Evolutionary conservation across 2,329 filamentous ascomycete species (phyloP).

Genomic region (Dothiorella sarmentorum): DNA sequence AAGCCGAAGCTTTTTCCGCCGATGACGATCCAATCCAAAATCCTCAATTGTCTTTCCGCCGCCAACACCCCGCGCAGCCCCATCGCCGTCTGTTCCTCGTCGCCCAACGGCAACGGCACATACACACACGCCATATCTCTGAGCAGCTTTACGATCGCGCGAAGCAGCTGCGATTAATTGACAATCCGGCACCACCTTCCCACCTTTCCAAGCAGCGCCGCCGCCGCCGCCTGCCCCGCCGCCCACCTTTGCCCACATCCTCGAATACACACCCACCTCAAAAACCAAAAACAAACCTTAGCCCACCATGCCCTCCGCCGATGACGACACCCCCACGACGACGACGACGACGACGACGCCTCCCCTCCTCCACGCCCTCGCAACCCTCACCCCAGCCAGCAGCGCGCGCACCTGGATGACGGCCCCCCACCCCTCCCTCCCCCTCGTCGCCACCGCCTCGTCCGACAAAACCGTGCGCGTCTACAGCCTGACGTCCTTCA

Average conservation of each 20-base stretch:
- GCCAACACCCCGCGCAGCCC: not conserved
- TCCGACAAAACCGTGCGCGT: conserved; percentile 82
- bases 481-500: conserved; percentile 80
- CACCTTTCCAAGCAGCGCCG: too few relatives aligned
- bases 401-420: conserved; percentile 76
- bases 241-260: not conserved
- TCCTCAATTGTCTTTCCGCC: not conserved
- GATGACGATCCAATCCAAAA: not conserved
- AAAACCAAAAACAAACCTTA: not conserved
- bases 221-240: not conserved
- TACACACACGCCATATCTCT: not conserved
- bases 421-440: conserved; percentile 78
- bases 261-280: not conserved
- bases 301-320: not conserved
- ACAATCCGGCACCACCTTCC: too few relatives aligned
- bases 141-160: too few relatives aligned
- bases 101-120: not conserved
- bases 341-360: not conserved
- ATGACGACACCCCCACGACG: not conserved
- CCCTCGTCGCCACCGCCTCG: conserved; percentile 84
- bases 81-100: not conserved
- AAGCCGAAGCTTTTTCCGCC: conserved; percentile 1
- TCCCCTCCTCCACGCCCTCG: conserved; percentile 40
- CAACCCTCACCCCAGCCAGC: conserved; percentile 53
- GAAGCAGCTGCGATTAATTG: too few relatives aligned